These are phyloP conservation scores for Saccharomycopsis guyanensis DNA, from an alignment of 805 yeast species.

Conservation along the genomic window DNA sequence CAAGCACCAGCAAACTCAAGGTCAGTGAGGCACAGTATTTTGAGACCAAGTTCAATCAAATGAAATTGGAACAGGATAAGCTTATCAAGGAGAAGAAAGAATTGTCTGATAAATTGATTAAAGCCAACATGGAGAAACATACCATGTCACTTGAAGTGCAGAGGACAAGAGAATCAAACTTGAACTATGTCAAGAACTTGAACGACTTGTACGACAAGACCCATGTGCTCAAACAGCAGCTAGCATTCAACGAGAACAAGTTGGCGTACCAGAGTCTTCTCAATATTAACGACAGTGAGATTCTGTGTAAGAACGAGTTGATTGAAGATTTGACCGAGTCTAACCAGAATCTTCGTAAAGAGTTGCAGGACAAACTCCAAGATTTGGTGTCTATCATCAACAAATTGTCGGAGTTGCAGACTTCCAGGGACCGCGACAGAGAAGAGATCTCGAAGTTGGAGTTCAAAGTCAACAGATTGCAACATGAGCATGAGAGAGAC, in stretches of 20 bases:
- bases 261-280: conserved; percentile 7
- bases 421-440: conserved; percentile 8
- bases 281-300: conserved; percentile 6
- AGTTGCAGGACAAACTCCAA: conserved; percentile 12
- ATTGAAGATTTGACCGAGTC: conserved; percentile 7
- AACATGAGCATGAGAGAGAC: conserved; percentile 4
- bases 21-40: conserved; percentile 2
- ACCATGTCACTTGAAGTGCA: conserved; percentile 1
- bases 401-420: conserved; percentile 14
- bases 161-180: conserved; percentile 4
- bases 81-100: neutral
- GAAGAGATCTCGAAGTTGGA: conserved; percentile 16
- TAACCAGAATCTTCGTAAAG: conserved; percentile 12
- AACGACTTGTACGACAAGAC: conserved; percentile 15
- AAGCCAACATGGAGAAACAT: neutral
- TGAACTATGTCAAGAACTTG: conserved; percentile 6
- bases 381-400: conserved; percentile 11
- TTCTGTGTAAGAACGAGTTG: conserved; percentile 1
- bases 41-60: conserved; percentile 1
- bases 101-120: neutral
- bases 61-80: neutral
- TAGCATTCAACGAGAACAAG: conserved; percentile 14
- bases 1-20: neutral
- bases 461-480: conserved; percentile 2
- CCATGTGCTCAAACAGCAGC: conserved; percentile 12